Base-by-base conservation (phyloP, 1,284 basidiomycete species). In the Fomitopsis palustris region DNA sequence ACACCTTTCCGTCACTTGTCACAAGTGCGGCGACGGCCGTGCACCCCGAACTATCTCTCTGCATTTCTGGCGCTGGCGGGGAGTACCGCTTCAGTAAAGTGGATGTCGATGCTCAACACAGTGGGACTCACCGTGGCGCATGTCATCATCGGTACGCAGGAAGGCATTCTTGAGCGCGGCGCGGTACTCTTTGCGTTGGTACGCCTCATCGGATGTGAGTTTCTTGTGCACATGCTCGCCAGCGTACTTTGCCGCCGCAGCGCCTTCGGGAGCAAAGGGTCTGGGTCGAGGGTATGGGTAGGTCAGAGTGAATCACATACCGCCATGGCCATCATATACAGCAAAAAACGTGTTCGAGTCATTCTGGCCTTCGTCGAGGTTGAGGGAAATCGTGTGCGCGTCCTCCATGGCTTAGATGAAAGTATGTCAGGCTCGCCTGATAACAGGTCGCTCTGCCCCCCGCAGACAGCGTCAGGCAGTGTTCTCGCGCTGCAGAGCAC, bases 281-380 rank as follows among this genome's bases (percentile, higher is more conserved):
- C 54, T 59, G 27, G 42, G 43, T 45, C 38, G 38, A 52, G 29
- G 25, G 37, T 21, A 51, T 41, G 12, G 21, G 9, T 9, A 37
- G 16, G 2, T 3, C n/a, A 4, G 25, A 19, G 43, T 2, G 37
- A 43, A 60, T 25, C 37, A 75, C 89, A 64, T 70, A 95, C 95
- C 97, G 62, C 97, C 97, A 71, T 99, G 97, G 23, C 97, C 97
- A 75, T 99, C 97, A 71, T 98, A 99, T 1, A 99, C 96, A 38
- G 92, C 96, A 69, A 98, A 98, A 76, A 98, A 96, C 0, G 87
- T 79, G 70, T 90, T 90, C 17, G 80, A 79, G 29, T 83, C 79
- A 4, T 77, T 69, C 45, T 74, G 58, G 72, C 74, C 77, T 37
- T 79, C 78, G 58, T 87, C 87, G 58, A 92, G 75, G 61, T 84